These are phyloP conservation scores for Blastocystis sp. DNA, from an alignment of 352 stramenopile species.

Conservation along the genomic window DNA sequence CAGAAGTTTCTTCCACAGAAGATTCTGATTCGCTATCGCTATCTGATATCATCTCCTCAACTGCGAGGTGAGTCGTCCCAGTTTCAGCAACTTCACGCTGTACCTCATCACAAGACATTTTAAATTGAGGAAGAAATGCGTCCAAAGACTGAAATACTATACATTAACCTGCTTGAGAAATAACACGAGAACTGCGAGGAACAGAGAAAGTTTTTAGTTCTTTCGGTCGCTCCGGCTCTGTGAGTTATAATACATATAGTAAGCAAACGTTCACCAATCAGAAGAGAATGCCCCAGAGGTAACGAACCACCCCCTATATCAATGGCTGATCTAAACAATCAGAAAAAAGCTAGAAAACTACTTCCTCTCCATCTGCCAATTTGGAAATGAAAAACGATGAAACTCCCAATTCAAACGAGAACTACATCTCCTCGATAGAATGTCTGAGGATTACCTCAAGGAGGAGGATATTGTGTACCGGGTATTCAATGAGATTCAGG, in stretches of 20 bases:
- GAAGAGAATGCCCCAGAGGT: background rate
- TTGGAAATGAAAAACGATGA: too few species aligned
- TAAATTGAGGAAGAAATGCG: constrained; percentile 34
- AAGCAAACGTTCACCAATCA: background rate
- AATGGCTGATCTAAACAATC: background rate
- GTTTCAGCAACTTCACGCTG: constrained; percentile 1
- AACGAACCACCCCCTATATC: background rate
- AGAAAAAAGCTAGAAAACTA: too few species aligned
- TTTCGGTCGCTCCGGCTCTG: background rate
- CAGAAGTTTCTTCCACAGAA: background rate
- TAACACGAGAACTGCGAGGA: background rate
- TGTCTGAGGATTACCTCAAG: background rate
- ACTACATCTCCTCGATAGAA: background rate
- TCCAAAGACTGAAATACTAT: constrained; percentile 44
- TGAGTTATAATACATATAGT: background rate
- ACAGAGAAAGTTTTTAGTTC: constrained; percentile 36
- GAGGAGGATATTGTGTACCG: constrained; percentile 23
- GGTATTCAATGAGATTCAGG: constrained; percentile 12
- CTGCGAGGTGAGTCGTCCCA: background rate
- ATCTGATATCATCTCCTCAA: background rate
- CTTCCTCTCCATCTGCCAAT: too few species aligned
- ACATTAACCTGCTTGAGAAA: background rate
- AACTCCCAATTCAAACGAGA: too few species aligned
- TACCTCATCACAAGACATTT: constrained; percentile 3
- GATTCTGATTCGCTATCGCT: background rate